These are phyloP conservation scores for Lachnellula subtilissima DNA, from an alignment of 2,329 filamentous ascomycete species.

Conservation along the genomic window DNA sequence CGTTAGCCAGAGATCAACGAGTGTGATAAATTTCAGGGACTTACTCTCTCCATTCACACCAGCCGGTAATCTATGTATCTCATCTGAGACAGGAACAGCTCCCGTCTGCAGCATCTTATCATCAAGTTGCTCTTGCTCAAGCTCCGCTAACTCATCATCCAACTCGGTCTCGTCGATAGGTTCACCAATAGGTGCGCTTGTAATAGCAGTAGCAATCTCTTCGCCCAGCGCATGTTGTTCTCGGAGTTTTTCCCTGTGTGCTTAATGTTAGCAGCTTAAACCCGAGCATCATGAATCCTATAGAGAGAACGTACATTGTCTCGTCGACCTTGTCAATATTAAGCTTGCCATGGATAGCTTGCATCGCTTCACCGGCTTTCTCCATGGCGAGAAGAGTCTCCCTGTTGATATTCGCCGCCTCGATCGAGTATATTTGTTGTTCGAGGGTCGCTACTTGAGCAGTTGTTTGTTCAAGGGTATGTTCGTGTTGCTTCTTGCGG, in stretches of 20 bases:
- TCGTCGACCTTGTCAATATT: slow-evolving; percentile 93
- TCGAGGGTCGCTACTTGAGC: slow-evolving; percentile 89
- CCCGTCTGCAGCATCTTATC: slow-evolving; percentile 90
- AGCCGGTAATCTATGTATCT: slow-evolving; percentile 70
- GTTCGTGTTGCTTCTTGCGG: slow-evolving; percentile 92
- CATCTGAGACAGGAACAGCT: slow-evolving; percentile 73
- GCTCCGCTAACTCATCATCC: slow-evolving; percentile 74
- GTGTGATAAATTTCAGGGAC: slow-evolving; percentile 34
- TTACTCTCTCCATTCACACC: slow-evolving; percentile 72
- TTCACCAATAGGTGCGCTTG: slow-evolving; percentile 61
- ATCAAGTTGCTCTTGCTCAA: slow-evolving; percentile 92
- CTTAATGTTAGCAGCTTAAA: slow-evolving; percentile 29
- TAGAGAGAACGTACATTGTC: slow-evolving; percentile 67
- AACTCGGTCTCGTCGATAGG: slow-evolving; percentile 80
- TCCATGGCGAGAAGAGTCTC: slow-evolving; percentile 94
- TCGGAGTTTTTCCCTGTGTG: slow-evolving; percentile 73
- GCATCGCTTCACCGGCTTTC: slow-evolving; percentile 84
- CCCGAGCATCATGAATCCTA: slow-evolving; percentile 5
- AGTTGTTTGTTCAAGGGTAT: slow-evolving; percentile 83
- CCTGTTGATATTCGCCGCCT: slow-evolving; percentile 97
- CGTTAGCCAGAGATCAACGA: slow-evolving; percentile 16
- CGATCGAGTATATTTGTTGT: slow-evolving; percentile 93
- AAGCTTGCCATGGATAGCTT: slow-evolving; percentile 83
- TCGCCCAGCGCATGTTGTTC: slow-evolving; percentile 92
- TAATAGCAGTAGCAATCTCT: slow-evolving; percentile 85